Evolutionary conservation across 805 yeast species (phyloP).

Genomic region (Nakazawaea sp.): DNA sequence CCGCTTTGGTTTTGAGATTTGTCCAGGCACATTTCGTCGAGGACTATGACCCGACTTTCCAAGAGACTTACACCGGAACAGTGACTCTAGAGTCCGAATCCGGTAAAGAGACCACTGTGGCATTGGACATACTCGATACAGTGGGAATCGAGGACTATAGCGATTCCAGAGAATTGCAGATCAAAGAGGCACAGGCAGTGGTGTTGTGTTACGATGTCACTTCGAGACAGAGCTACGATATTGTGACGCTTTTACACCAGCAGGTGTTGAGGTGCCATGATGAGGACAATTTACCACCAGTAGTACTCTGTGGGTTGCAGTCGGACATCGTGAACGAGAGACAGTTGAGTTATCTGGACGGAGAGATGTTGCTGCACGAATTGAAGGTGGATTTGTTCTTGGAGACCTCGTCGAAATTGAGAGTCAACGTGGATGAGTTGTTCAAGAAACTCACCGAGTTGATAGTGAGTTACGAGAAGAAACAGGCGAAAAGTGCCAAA

Average conservation of each 20-base stretch:
- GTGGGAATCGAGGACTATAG: slow-evolving; percentile 71
- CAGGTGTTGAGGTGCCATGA: slow-evolving; percentile 78
- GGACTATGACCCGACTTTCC: slow-evolving; percentile 19
- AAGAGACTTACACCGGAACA: slow-evolving; percentile 19
- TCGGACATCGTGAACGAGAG: slow-evolving; percentile 70
- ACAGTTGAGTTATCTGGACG: slow-evolving; percentile 67
- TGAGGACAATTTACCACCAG: slow-evolving; percentile 18
- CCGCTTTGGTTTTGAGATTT: slow-evolving; percentile 20
- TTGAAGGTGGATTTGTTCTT: slow-evolving; percentile 27
- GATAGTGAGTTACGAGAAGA: too few relatives aligned
- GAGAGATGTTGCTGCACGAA: slow-evolving; percentile 17
- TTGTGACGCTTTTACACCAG: slow-evolving; percentile 31
- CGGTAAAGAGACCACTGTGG: slow-evolving; percentile 13
- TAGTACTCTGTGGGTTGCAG: slow-evolving; percentile 70
- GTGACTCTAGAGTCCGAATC: slow-evolving; percentile 1
- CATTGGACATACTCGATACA: slow-evolving; percentile 63
- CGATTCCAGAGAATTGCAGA: slow-evolving; percentile 12
- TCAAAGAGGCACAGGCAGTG: slow-evolving; percentile 36
- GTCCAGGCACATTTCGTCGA: slow-evolving; percentile 17
- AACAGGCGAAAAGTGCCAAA: too few relatives aligned
- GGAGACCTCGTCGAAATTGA: slow-evolving; percentile 81
- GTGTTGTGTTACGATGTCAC: slow-evolving; percentile 43
- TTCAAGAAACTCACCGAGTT: too few relatives aligned
- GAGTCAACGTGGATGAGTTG: slow-evolving; percentile 73
- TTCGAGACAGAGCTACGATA: slow-evolving; percentile 40